Evolutionary conservation across 192 early-diverging fungal species (phyloP).

Genomic region (Dimargaris cristalligena): DNA sequence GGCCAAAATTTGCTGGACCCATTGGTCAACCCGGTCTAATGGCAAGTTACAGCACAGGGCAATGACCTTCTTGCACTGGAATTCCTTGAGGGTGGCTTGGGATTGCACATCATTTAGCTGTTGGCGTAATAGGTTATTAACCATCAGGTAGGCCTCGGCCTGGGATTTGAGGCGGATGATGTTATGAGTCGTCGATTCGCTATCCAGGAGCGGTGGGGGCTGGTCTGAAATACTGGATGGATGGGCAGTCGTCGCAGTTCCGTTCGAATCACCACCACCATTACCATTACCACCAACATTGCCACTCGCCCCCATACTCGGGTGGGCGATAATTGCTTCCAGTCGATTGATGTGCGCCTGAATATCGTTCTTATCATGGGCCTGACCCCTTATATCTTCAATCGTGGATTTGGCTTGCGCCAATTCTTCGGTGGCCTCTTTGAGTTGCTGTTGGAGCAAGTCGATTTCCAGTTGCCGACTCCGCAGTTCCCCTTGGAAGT

Average conservation of each 20-base stretch:
- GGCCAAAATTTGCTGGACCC: slow-evolving; percentile 50
- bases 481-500: slow-evolving; percentile 41
- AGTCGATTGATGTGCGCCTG: slow-evolving; percentile 41
- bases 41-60: slow-evolving; percentile 68
- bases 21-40: slow-evolving; percentile 57
- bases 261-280: too few species aligned
- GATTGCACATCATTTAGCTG: slow-evolving; percentile 35
- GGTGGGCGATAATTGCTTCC: slow-evolving; percentile 23
- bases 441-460: slow-evolving; percentile 33
- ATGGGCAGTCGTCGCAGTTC: not conserved
- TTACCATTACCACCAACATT: too few species aligned
- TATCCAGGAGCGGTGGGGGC: slow-evolving; percentile 12
- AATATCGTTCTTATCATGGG: slow-evolving; percentile 36
- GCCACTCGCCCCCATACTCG: too few species aligned
- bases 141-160: slow-evolving; percentile 24
- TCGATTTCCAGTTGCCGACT: slow-evolving; percentile 36
- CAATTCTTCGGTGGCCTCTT: slow-evolving; percentile 34
- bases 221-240: slow-evolving; percentile 1
- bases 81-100: slow-evolving; percentile 43
- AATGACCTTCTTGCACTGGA: slow-evolving; percentile 70
- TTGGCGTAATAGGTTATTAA: slow-evolving; percentile 29
- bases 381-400: slow-evolving; percentile 28
- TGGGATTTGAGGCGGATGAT: slow-evolving; percentile 10
- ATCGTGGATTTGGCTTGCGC: slow-evolving; percentile 34
- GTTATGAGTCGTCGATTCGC: not conserved